Base-by-base conservation (phyloP, 164 flowering plant genomes). In the Santalum album region DNA sequence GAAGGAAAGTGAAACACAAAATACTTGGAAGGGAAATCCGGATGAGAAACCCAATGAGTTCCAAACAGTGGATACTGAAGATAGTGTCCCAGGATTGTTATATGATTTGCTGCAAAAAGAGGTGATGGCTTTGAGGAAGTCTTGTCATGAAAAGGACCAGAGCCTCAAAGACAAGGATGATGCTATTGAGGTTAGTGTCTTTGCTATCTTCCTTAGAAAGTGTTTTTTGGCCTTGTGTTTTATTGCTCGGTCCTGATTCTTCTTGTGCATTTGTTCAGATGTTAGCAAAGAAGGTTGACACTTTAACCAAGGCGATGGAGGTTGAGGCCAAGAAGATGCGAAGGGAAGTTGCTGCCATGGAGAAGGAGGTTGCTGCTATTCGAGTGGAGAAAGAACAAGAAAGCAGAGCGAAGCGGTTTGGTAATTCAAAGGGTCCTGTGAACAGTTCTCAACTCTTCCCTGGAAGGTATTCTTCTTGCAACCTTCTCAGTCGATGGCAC, bases 321-420 rank as follows among this genome's bases (percentile, higher is more conserved):
- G 90, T 91, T 51, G 98, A 91, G 77, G 98, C 98, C 27, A 91
- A 79, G 74, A 91, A 91, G 69, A 91, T 88, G 98, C 78, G 95
- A 72, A 86, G 98, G 63, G 98, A 91, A 67, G 96, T 91, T 49
- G 90, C 96, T 60, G 82, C 83, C 14, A 91, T 88, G 96, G 98
- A 88, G 68, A 91, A 88, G 74, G 96, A 88, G 72, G 92, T 91
- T 42, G 81, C 95, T 70, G 90, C 98, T 54, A 88, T 91, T 80
- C 92, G 98, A 47, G 83, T 82, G 32, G 98, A 86, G n/a, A 91
- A 91, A 69, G 98, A 82, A 42, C 96, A 88, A 45, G 96, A 86
- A 55, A 83, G 65, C 54, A 84, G 83, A 56, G 75, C 92, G 47
- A 88, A 82, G 75, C 63, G 98, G 54, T 72, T 82, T 59, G 66